Conservation (phyloP, 306 rosid species). For the Pachyrhizus erosus region DNA sequence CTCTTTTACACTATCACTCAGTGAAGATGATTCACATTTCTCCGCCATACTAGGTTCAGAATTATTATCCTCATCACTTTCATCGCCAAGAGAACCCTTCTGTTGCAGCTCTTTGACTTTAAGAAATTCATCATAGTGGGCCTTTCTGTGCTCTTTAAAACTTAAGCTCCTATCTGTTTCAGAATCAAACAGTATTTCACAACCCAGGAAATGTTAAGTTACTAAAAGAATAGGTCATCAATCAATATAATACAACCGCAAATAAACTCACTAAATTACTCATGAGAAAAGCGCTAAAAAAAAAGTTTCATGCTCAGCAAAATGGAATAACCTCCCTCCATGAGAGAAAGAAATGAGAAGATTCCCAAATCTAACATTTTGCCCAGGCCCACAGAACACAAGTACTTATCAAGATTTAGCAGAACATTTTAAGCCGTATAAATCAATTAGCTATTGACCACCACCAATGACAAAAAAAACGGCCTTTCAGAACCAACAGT, state of each 20-base stretch:
- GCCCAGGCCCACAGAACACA: not conserved
- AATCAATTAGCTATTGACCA: slow-evolving; percentile 1
- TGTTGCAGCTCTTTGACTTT: slow-evolving; percentile 76
- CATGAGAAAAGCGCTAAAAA: not conserved
- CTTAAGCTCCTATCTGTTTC: slow-evolving; percentile 63
- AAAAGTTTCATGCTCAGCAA: not conserved
- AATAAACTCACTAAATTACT: slow-evolving; percentile 3
- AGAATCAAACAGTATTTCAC: slow-evolving; percentile 50
- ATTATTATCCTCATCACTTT: slow-evolving; percentile 57
- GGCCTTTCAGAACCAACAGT: not conserved
- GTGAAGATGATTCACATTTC: slow-evolving; percentile 57
- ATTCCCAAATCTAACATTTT: slow-evolving; percentile 14
- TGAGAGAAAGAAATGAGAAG: not conserved
- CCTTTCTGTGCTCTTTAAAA: slow-evolving; percentile 81
- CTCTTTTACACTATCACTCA: slow-evolving; percentile 69
- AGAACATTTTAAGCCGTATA: not conserved
- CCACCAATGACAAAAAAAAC: not conserved
- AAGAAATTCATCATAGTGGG: slow-evolving; percentile 86
- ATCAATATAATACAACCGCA: slow-evolving; percentile 10
- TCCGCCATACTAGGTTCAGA: slow-evolving; percentile 37
- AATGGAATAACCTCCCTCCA: slow-evolving; percentile 19
- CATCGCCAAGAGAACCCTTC: slow-evolving; percentile 67
- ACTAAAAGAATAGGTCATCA: slow-evolving; percentile 17
- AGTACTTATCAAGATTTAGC: slow-evolving; percentile 8
- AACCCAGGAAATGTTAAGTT: slow-evolving; percentile 32